These are phyloP conservation scores for Ophiostoma ips DNA, from an alignment of 2,329 filamentous ascomycete genomes.

Conservation along the genomic window DNA sequence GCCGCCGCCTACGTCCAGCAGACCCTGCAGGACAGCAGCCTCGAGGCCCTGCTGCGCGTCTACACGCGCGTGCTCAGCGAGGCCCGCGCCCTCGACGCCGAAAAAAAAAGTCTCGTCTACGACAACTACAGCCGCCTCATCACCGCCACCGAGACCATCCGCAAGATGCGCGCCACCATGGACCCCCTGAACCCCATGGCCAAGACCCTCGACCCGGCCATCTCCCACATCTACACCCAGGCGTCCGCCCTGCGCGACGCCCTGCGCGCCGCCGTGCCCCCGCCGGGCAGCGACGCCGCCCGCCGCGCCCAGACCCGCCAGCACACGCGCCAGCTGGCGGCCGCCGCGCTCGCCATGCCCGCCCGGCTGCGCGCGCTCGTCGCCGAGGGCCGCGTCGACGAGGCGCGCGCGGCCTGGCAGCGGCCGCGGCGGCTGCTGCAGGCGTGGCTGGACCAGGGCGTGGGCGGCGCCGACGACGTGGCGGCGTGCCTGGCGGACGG, in stretches of 20 bases:
- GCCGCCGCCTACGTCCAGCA: conserved; percentile 52
- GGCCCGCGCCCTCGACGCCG: conserved; percentile 79
- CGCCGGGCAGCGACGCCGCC: conserved; percentile 28
- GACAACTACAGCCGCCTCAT: conserved; percentile 98
- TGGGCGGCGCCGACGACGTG: conserved; percentile 39
- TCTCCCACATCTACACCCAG: conserved; percentile 57
- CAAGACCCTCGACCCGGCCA: conserved; percentile 57
- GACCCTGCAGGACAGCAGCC: conserved; percentile 45
- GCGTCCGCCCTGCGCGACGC: conserved; percentile 40
- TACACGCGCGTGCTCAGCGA: conserved; percentile 65
- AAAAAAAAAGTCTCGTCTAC: conserved; percentile 94
- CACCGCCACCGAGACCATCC: conserved; percentile 89
- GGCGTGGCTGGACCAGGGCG: conserved; percentile 38
- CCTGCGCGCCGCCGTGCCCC: conserved; percentile 32
- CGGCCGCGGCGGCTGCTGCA: conserved; percentile 36
- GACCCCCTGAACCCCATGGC: conserved; percentile 63
- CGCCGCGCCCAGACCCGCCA: conserved; percentile 23
- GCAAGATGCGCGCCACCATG: conserved; percentile 74
- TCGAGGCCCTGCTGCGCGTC: conserved; percentile 54
- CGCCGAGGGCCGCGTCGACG: conserved; percentile 42
- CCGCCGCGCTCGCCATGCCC: conserved; percentile 48
- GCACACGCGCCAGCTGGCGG: conserved; percentile 41
- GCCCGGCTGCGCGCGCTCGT: conserved; percentile 44
- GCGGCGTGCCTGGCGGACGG: conserved; percentile 39
- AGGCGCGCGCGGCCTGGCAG: conserved; percentile 45